Base-by-base conservation (phyloP, 352 stramenopile genomes). In the Phytophthora europaea region DNA sequence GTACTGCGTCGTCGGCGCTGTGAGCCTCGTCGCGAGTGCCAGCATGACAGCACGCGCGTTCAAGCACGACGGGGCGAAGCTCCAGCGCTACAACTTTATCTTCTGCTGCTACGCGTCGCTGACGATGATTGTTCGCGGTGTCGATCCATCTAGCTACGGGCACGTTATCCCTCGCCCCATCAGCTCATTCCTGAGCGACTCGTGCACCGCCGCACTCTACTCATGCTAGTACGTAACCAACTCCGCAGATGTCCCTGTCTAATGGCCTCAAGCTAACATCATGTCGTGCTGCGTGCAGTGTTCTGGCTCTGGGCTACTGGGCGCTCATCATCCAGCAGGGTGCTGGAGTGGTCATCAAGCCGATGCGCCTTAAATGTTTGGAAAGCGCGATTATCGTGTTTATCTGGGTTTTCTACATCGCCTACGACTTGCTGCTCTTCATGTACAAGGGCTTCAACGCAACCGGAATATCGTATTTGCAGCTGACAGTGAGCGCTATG, bases 201-300 rank as follows among this genome's bases (percentile, higher is more conserved):
- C 76, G 6, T 83, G 76, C 68, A 83, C 76, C 2, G 75, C 73
- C 31, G 60, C 72, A 4, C 62, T 83, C 16, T 80, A 81, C 53
- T 72, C 76, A 1, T 64, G 65, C 55, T 81, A 79, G 72, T 80
- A 80, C 61, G 73, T 22, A 34, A 34, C 50, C 23, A 18, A 3
- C 7, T 56, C 8, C n/a, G 28, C 28, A 31, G 3, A 28, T 18
- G 4, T 31, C 12, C 47, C 9, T 28, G 0, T 18, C 20, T 15
- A 22, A 22, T 51, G n/a, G 9, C 13, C 23, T 20, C 34, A 56
- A 26, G 8, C 50, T 56, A 28, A 54, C 15, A 38, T 13, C 31
- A 40, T 55, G 10, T 48, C 13, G 28, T 26, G 18, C n/a, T 16
- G 8, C 8, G 22, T 20, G 15, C 36, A 78, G 75, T 38, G 67